Evolutionary conservation across 2,329 filamentous ascomycete species (phyloP), one percentile per base, ranked within the genome.

Genomic region (Paracamarosporium sp.): DNA sequence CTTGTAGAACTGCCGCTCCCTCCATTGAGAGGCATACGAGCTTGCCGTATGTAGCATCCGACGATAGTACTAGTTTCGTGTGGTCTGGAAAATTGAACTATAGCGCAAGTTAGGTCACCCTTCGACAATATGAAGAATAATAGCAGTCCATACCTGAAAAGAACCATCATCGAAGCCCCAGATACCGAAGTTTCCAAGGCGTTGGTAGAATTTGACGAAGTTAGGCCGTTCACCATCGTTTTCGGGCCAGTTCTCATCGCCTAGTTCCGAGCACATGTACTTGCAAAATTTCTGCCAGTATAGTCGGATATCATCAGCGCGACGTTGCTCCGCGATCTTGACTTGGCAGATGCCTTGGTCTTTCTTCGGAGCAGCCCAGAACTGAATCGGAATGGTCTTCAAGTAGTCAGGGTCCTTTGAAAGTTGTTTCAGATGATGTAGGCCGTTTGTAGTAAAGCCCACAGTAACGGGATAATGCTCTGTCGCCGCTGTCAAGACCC

Each of bases 71-170:
- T 53, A 95, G 85, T 78, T 95, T 95, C 57, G 91, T 94, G 74
- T 95, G 91, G 66, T 95, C 91, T 2, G 91, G 91, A 75, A 95
- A 95, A 78, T 95, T 94, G 78, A 94, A 91, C 85, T 92, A 63
- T 4, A 13, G 5, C 50, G n/a, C 5, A 22, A 9, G 28, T 53
- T 22, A 31, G 27, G n/a, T 51, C 20, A 58, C 38, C 12, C 31
- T 24, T 20, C 38, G 52, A 31, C 22, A 47, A 55, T 5, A 20
- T 33, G 33, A 51, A 7, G 25, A 6, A 12, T 30, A 50, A 11
- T 22, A 9, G 15, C 9, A 12, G 55, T 57, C 65, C 78, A 64
- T 80, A 89, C 87, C 81, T 91, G 90, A 64, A 93, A 83, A 67
- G 91, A 90, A 2, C 91, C 91, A 71, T 94, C 90, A 55, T 85